A percentile compares a stretch with the other conserved stretches of the same genome.
Conservation (phyloP, 129 eudicot species). For the Solidago caesia region DNA sequence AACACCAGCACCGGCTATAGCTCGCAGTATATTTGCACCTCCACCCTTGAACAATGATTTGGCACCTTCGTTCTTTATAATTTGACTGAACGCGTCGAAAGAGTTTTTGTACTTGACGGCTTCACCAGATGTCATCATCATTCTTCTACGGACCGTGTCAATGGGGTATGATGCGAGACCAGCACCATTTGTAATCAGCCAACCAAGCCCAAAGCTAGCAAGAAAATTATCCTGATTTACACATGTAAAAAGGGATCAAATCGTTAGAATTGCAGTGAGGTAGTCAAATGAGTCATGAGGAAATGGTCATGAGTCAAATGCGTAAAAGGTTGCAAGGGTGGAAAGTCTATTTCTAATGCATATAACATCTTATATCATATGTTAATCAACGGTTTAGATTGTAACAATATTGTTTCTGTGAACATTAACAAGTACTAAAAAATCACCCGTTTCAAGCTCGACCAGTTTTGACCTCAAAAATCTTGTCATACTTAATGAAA, state of each 20-base stretch:
- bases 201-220: slow-evolving; percentile 65
- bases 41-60: slow-evolving; percentile 67
- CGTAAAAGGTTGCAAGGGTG: too few species aligned
- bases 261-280: background rate
- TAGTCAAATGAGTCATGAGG: too few species aligned
- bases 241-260: background rate
- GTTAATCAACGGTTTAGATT: background rate
- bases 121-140: slow-evolving; percentile 79
- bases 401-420: background rate
- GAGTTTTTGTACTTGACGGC: slow-evolving; percentile 65
- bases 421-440: background rate
- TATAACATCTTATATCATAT: background rate
- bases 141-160: slow-evolving; percentile 67
- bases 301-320: too few species aligned
- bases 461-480: background rate
- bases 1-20: slow-evolving; percentile 48
- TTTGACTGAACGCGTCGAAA: slow-evolving; percentile 50
- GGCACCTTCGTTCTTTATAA: slow-evolving; percentile 50
- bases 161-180: slow-evolving; percentile 70
- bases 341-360: background rate
- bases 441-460: background rate
- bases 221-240: slow-evolving; percentile 54
- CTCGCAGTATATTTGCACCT: slow-evolving; percentile 48
- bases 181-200: slow-evolving; percentile 64
- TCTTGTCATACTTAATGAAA: background rate